Evolutionary conservation across 306 rosid genomes (phyloP).

Genomic region (Begonia fuchsioides): DNA sequence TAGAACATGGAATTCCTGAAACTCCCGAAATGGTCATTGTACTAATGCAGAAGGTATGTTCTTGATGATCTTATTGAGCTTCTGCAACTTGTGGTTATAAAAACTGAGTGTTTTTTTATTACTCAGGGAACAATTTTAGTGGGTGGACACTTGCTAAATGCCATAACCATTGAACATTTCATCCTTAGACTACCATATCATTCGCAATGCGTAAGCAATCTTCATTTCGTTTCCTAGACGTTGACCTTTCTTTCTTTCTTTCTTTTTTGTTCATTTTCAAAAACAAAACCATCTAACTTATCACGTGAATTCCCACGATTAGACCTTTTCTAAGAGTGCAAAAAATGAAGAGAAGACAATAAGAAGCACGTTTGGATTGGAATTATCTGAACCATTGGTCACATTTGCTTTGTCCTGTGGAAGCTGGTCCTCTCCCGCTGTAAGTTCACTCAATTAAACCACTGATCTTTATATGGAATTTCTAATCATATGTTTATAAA

Average conservation of each 20-base stretch:
- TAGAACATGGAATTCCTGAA: slow-evolving; percentile 78
- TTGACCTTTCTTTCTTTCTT: slow-evolving; percentile 15
- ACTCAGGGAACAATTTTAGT: slow-evolving; percentile 72
- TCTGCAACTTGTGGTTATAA: no score
- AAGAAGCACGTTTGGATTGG: slow-evolving; percentile 48
- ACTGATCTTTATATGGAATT: not conserved
- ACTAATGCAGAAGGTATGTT: slow-evolving; percentile 58
- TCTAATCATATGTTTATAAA: slow-evolving; percentile 3
- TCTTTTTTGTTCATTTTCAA: no score
- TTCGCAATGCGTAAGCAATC: slow-evolving; percentile 69
- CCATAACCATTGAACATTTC: slow-evolving; percentile 74
- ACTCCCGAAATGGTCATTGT: slow-evolving; percentile 63
- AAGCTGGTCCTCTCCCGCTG: slow-evolving; percentile 98
- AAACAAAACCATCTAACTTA: slow-evolving; percentile 17
- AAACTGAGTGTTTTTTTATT: slow-evolving; percentile 10
- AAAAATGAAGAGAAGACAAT: slow-evolving; percentile 54
- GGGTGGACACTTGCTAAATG: slow-evolving; percentile 25
- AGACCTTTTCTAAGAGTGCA: slow-evolving; percentile 50
- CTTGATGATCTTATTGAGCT: no score
- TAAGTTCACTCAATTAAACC: slow-evolving; percentile 25
- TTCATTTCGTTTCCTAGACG: slow-evolving; percentile 22
- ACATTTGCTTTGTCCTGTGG: slow-evolving; percentile 95
- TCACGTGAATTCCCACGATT: slow-evolving; percentile 1
- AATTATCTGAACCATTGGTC: slow-evolving; percentile 86
- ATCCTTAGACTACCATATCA: slow-evolving; percentile 84